Percentiles rank a stretch among this genome's conserved stretches.
These are phyloP conservation scores for Ploettnerulaceae sp. DNA, from an alignment of 2,329 filamentous ascomycete genomes.

Conservation along the genomic window DNA sequence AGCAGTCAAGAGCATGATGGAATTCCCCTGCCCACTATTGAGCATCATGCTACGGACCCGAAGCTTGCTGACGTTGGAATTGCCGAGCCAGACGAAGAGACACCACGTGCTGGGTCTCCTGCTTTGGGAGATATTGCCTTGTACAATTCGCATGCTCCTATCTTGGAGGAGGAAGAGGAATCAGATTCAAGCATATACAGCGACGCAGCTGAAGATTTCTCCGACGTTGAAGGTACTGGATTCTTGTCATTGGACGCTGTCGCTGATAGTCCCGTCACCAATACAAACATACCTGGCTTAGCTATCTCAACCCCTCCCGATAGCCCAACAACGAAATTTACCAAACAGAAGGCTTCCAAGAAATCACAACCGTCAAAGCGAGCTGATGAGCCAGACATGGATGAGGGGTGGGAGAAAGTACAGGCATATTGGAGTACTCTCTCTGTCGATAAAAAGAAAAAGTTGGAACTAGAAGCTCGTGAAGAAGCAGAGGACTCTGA, in stretches of 20 bases:
- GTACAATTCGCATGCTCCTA: constrained; percentile 37
- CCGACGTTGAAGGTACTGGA: constrained; percentile 58
- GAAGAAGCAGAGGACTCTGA: constrained; percentile 43
- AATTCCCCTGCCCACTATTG: not conserved
- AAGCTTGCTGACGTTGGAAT: constrained; percentile 24
- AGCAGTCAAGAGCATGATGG: constrained; percentile 17
- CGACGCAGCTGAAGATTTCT: constrained; percentile 70
- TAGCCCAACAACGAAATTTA: constrained; percentile 25
- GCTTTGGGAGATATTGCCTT: constrained; percentile 16
- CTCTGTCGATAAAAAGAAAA: constrained; percentile 55
- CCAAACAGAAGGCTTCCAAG: constrained; percentile 26
- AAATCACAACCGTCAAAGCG: constrained; percentile 20
- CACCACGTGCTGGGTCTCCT: constrained; percentile 8
- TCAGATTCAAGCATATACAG: constrained; percentile 62
- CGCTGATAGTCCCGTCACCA: constrained; percentile 50
- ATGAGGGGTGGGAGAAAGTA: constrained; percentile 55
- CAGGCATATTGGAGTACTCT: constrained; percentile 67
- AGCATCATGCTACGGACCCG: constrained; percentile 17
- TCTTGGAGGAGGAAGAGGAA: constrained; percentile 35
- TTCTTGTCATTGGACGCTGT: constrained; percentile 72
- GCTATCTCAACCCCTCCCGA: constrained; percentile 26
- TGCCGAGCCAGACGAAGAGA: constrained; percentile 17
- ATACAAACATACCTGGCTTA: constrained; percentile 20
- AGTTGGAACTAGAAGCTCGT: constrained; percentile 48
- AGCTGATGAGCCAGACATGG: constrained; percentile 20